Evolutionary conservation across 495 filamentous ascomycete species (phyloP), one percentile per base, ranked within the genome.

Genomic region (Tuber aestivum): DNA sequence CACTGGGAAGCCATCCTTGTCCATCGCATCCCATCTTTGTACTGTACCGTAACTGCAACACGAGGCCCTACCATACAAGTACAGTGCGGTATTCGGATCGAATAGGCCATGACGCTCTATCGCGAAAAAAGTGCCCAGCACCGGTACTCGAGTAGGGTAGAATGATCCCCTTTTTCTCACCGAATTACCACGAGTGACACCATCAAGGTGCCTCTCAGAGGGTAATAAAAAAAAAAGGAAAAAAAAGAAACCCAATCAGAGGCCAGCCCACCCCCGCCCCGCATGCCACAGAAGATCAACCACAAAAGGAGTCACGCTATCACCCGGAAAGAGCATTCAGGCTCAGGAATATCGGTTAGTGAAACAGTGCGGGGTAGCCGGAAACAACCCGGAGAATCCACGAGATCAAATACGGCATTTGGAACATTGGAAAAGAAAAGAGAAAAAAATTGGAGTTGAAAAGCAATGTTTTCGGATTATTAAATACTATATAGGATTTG

Each of bases 401-500:
- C 14, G 32, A 65, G 56, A 65, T 27, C 27, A 65, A 65, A 35
- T 35, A 35, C 4, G 27, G 27, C 7, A 32, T 12, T 65, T 65
- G n/a, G n/a, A 35, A 65, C 27, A 65, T 18, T 18, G 12, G 3
- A n/a, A 23, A 23, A 8, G 5, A 70, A 20, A 32, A 41, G 27
- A 37, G 21, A 21, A 41, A 10, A 73, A 50, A 72, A 1, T n/a
- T 7, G 69, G 56, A 10, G 41, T 40, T 70, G 70, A 65, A 69
- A 77, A 76, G 44, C 45, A 71, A 42, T 10, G 32, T 41, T 70
- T 71, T 69, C 71, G 32, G 70, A 76, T 79, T 80, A 80, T 80
- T 80, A 80, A 77, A 72, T 80, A 76, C 78, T 76, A 80, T 65
- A 9, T 79, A 80, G 41, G 74, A 71, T 41, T 73, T 65, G 72